Evolutionary conservation across 305 asterid species (phyloP).

Genomic region (Rubia peregrina): DNA sequence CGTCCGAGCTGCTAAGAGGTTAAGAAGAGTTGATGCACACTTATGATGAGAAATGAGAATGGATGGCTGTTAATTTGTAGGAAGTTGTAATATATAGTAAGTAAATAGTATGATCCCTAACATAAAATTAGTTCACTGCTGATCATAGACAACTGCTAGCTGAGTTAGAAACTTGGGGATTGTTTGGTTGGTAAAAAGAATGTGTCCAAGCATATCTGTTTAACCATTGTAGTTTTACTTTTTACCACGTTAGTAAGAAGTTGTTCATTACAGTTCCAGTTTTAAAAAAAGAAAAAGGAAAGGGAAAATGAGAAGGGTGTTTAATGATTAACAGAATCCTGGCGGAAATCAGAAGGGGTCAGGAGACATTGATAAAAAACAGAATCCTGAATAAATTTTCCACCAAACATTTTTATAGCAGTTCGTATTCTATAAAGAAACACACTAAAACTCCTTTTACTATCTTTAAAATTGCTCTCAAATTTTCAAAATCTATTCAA

Average conservation of each 20-base stretch:
- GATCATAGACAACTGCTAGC: conserved; percentile 35
- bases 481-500: too few species aligned
- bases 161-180: conserved; percentile 23
- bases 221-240: conserved; percentile 29
- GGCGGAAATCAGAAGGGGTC: conserved; percentile 19
- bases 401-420: too few species aligned
- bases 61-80: conserved; percentile 14
- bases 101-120: conserved; percentile 40
- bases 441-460: too few species aligned
- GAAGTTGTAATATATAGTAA: conserved; percentile 28
- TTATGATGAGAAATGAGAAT: conserved; percentile 15
- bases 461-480: too few species aligned
- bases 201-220: conserved; percentile 22
- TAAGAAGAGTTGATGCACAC: conserved; percentile 33
- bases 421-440: too few species aligned
- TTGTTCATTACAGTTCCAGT: not conserved
- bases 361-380: not conserved
- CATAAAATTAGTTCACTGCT: conserved; percentile 35
- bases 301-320: not conserved
- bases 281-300: too few species aligned
- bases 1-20: conserved; percentile 64
- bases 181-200: conserved; percentile 24
- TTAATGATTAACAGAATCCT: not conserved
- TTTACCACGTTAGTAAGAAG: too few species aligned
- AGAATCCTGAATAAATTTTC: too few species aligned